phyloP scores from a whole-genome alignment of 192 early-diverging fungal species.

The Backusella tarrabulga region DNA sequence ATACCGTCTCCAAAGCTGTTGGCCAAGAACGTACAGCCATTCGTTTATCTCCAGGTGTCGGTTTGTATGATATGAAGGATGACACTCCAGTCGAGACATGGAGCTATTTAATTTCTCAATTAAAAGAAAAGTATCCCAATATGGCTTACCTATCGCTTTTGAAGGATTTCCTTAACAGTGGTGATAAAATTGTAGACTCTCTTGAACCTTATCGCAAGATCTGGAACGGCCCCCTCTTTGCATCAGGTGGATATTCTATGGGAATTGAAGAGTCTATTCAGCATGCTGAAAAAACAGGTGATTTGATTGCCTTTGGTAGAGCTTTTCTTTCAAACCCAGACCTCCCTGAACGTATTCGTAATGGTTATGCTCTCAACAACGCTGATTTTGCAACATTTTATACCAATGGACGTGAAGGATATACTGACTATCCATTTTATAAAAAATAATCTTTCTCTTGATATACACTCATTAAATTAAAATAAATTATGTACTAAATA shows the following conservation, averaged over 20 bases:
- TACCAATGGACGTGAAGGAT: slow-evolving; percentile 10
- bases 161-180: slow-evolving; percentile 44
- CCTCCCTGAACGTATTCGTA: slow-evolving; percentile 15
- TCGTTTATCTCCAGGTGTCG: slow-evolving; percentile 48
- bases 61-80: slow-evolving; percentile 35
- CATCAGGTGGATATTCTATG: slow-evolving; percentile 20
- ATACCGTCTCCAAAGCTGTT: slow-evolving; percentile 48
- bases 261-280: slow-evolving; percentile 2
- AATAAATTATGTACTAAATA: neutral
- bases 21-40: slow-evolving; percentile 81
- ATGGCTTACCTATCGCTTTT: slow-evolving; percentile 34
- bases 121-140: slow-evolving; percentile 28
- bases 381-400: slow-evolving; percentile 21
- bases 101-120: slow-evolving; percentile 15
- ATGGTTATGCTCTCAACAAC: slow-evolving; percentile 13
- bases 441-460: neutral
- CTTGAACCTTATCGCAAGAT: slow-evolving; percentile 16
- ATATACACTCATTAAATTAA: neutral
- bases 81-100: slow-evolving; percentile 27
- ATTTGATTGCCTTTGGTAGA: slow-evolving; percentile 31
- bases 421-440: slow-evolving; percentile 26
- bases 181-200: neutral
- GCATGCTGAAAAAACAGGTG: slow-evolving; percentile 16
- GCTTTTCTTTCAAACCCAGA: slow-evolving; percentile 36
- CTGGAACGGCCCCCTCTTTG: slow-evolving; percentile 22